These are phyloP conservation scores for Adansonia grandidieri DNA, from an alignment of 441 rosid genomes.

Conservation along the genomic window DNA sequence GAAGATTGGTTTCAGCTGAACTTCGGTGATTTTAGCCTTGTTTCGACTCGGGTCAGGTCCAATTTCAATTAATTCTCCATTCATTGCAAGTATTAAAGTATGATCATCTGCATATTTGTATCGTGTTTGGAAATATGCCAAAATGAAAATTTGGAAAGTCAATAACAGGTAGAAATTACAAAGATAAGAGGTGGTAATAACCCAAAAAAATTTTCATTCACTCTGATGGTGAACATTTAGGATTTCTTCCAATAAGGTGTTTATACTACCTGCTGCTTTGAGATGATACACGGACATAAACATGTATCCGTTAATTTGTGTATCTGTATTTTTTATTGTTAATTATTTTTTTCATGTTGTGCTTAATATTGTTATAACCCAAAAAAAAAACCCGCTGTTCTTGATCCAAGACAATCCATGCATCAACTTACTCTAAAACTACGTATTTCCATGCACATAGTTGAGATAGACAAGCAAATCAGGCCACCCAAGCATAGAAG, in stretches of 20 bases:
- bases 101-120: neutral
- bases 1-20: neutral
- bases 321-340: no score
- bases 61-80: neutral
- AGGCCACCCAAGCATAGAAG: neutral
- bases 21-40: neutral
- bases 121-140: neutral
- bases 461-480: neutral
- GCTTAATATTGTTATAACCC: no score
- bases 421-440: constrained; percentile 11
- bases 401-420: neutral
- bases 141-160: neutral
- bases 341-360: no score
- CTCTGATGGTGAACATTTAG: no score
- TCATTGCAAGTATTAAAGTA: neutral
- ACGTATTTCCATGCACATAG: neutral
- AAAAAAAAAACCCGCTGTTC: neutral
- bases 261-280: no score
- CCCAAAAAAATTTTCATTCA: constrained; percentile 5
- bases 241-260: no score
- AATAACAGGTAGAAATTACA: neutral
- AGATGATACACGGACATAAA: no score
- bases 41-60: neutral
- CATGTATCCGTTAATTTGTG: no score
- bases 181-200: neutral